These are phyloP conservation scores for Curvularia hawaiiensis DNA, from an alignment of 2,329 filamentous ascomycete genomes.

Conservation along the genomic window DNA sequence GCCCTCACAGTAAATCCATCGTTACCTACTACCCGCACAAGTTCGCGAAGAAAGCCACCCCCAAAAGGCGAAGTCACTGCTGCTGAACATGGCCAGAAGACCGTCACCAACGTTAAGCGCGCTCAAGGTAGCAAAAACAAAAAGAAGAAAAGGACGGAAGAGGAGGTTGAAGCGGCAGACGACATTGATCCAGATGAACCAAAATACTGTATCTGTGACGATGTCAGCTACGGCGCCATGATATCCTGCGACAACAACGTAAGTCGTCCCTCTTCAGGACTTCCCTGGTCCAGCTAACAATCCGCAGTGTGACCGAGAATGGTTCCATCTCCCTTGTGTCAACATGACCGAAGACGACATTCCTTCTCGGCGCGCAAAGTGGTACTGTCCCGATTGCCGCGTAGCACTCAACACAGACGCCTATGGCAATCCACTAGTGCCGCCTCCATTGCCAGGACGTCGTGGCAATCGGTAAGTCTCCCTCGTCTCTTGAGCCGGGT, in stretches of 20 bases:
- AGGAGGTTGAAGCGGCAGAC: conserved; percentile 34
- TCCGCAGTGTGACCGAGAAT: conserved; percentile 75
- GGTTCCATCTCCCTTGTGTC: conserved; percentile 84
- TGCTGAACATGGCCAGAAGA: conserved; percentile 63
- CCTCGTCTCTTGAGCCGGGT: conserved; percentile 23
- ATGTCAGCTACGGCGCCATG: conserved; percentile 83
- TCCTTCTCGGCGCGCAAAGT: conserved; percentile 75
- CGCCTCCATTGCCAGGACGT: conserved; percentile 41
- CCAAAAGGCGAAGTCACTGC: conserved; percentile 73
- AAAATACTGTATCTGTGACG: conserved; percentile 77
- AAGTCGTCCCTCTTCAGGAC: conserved; percentile 17
- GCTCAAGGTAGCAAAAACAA: conserved; percentile 53
- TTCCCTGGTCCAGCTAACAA: conserved; percentile 20
- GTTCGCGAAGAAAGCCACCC: conserved; percentile 68
- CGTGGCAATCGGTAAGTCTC: conserved; percentile 42
- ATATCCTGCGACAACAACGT: conserved; percentile 81
- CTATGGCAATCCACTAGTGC: conserved; percentile 41
- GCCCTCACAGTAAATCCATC: conserved; percentile 8
- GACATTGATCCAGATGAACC: conserved; percentile 76
- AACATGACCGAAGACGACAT: conserved; percentile 63
- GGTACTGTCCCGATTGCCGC: conserved; percentile 80
- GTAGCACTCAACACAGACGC: conserved; percentile 34
- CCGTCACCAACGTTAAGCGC: conserved; percentile 72
- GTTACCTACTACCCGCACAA: conserved; percentile 47
- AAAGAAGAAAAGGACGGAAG: conserved; percentile 55